These are phyloP conservation scores for Metschnikowia reukaufii DNA, from an alignment of 805 yeast genomes.

Conservation along the genomic window DNA sequence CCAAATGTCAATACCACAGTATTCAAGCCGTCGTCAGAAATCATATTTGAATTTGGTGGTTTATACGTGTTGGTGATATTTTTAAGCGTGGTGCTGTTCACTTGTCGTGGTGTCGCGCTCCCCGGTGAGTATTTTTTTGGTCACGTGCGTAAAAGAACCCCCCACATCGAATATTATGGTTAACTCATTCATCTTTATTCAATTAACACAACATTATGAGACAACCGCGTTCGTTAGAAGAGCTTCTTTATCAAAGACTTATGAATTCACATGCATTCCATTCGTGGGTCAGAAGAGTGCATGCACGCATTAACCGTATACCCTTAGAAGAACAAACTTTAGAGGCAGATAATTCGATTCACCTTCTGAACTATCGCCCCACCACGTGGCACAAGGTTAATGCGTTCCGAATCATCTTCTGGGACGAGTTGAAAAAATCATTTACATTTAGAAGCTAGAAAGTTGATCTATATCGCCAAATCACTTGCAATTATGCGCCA, in stretches of 20 bases:
- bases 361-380: conserved; percentile 43
- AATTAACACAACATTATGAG: conserved; percentile 3
- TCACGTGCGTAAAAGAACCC: too few relatives aligned
- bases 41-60: conserved; percentile 50
- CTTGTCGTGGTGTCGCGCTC: not conserved
- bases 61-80: not conserved
- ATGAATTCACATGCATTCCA: conserved; percentile 61
- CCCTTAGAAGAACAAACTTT: conserved; percentile 39
- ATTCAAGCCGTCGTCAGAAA: conserved; percentile 78
- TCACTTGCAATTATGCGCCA: not conserved
- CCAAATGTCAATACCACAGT: conserved; percentile 74
- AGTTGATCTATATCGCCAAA: not conserved
- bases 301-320: conserved; percentile 63
- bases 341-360: conserved; percentile 23
- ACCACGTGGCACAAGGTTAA: conserved; percentile 54
- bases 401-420: conserved; percentile 60
- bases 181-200: not conserved
- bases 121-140: not conserved
- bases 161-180: not conserved
- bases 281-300: conserved; percentile 59
- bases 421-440: conserved; percentile 57
- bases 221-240: conserved; percentile 16
- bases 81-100: conserved; percentile 5
- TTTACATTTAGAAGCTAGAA: conserved; percentile 41
- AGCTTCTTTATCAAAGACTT: conserved; percentile 38